Evolutionary conservation across 2,329 filamentous ascomycete species (phyloP).

Genomic region (Nigrospora osmanthi): DNA sequence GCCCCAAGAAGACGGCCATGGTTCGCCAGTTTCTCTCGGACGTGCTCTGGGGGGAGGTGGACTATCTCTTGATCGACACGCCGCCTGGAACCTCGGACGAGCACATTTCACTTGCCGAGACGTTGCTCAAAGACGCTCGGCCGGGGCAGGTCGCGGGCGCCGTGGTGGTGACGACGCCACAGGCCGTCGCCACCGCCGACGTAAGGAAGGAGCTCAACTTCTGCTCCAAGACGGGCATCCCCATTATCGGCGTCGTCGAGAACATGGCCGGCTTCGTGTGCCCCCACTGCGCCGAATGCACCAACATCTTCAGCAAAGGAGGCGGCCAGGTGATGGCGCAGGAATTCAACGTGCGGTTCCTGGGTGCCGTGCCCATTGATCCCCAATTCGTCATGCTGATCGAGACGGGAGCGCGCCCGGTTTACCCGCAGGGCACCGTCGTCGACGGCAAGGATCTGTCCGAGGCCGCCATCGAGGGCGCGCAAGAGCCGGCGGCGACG

Average conservation of each 20-base stretch:
- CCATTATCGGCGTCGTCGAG: conserved; percentile 82
- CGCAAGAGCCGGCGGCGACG: conserved; percentile 14
- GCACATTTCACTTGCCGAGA: conserved; percentile 91
- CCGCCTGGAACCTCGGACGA: conserved; percentile 95
- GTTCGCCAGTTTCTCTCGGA: conserved; percentile 92
- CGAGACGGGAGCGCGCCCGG: conserved; percentile 60
- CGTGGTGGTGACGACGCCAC: conserved; percentile 91
- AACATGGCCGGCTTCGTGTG: conserved; percentile 96
- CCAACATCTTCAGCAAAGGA: conserved; percentile 86
- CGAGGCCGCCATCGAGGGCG: conserved; percentile 18
- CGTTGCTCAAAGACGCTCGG: conserved; percentile 56
- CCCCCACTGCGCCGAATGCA: conserved; percentile 73
- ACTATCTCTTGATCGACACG: conserved; percentile 91
- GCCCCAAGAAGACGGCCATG: conserved; percentile 99
- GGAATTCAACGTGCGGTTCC: conserved; percentile 75
- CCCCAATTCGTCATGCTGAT: conserved; percentile 83
- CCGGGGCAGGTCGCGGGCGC: conserved; percentile 73
- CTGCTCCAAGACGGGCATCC: conserved; percentile 74
- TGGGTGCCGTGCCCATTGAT: conserved; percentile 87
- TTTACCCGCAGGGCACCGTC: conserved; percentile 61
- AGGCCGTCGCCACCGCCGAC: conserved; percentile 87
- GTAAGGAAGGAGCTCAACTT: conserved; percentile 95
- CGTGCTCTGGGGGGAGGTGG: conserved; percentile 79
- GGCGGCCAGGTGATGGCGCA: conserved; percentile 84
- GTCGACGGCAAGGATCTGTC: conserved; percentile 50